These are phyloP conservation scores for Erodium maritimum DNA, from an alignment of 345 rosid genomes.

Conservation along the genomic window DNA sequence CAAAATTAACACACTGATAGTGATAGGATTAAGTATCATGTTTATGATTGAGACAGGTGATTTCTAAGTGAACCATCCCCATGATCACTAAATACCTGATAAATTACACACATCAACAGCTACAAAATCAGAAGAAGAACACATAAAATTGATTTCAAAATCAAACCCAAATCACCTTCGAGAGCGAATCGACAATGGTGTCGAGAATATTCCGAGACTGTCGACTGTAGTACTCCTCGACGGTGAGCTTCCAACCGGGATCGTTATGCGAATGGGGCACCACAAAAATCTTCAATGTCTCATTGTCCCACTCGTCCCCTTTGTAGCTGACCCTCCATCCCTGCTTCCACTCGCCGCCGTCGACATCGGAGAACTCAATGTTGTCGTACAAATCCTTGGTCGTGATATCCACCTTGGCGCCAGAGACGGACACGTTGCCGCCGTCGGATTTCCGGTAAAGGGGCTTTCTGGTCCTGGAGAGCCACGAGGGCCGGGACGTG, in stretches of 20 bases:
- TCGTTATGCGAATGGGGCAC: slow-evolving; percentile 98
- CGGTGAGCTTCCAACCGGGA: slow-evolving; percentile 97
- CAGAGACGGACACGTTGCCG: slow-evolving; percentile 18
- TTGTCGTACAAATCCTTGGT: slow-evolving; percentile 79
- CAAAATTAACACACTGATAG: background rate
- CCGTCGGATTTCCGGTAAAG: slow-evolving; percentile 1
- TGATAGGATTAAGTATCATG: too few species aligned
- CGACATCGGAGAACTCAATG: slow-evolving; percentile 69
- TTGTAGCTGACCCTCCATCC: slow-evolving; percentile 75
- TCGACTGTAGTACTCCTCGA: slow-evolving; percentile 83
- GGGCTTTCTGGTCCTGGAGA: slow-evolving; percentile 9
- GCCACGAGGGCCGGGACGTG: slow-evolving; percentile 20
- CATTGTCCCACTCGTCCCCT: slow-evolving; percentile 81
- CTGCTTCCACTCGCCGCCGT: slow-evolving; percentile 96
- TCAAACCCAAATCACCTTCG: slow-evolving; percentile 37
- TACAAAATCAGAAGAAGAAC: background rate
- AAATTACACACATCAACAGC: background rate
- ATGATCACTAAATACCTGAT: too few species aligned
- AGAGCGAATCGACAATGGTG: slow-evolving; percentile 69
- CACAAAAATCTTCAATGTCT: slow-evolving; percentile 75
- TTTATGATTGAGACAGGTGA: too few species aligned
- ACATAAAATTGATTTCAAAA: background rate
- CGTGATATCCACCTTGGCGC: slow-evolving; percentile 60
- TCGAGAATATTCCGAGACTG: slow-evolving; percentile 78
- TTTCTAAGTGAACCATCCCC: too few species aligned